Evolutionary conservation across 352 stramenopile genomes (phyloP).

Genomic region (Thraustochytrium sp.): DNA sequence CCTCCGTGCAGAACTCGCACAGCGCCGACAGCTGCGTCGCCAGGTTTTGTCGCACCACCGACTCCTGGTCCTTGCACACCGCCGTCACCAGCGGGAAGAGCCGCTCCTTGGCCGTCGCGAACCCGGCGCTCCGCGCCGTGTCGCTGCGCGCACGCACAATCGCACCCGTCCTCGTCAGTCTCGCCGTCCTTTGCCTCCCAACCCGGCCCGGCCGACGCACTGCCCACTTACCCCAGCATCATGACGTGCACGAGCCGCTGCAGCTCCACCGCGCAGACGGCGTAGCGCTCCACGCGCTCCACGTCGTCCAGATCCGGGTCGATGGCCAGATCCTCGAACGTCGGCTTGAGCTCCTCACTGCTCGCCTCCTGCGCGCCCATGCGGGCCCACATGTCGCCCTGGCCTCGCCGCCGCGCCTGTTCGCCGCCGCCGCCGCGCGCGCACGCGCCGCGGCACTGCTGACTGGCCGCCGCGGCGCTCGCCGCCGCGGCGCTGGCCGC

Average conservation of each 20-base stretch:
- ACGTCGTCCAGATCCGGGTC: slow-evolving; percentile 92
- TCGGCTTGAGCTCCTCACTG: slow-evolving; percentile 56
- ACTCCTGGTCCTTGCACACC: slow-evolving; percentile 72
- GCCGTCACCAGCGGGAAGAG: slow-evolving; percentile 74
- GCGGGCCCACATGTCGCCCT: no score
- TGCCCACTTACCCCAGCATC: no score
- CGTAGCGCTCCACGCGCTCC: slow-evolving; percentile 88
- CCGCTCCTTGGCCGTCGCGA: slow-evolving; percentile 67
- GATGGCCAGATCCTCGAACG: slow-evolving; percentile 97
- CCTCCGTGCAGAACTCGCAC: slow-evolving; percentile 60
- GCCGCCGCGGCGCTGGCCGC: no score
- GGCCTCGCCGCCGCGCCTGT: no score
- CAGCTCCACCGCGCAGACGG: slow-evolving; percentile 87
- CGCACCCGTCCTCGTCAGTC: background rate
- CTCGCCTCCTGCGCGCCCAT: no score
- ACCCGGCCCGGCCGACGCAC: slow-evolving; percentile 70
- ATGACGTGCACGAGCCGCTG: slow-evolving; percentile 94
- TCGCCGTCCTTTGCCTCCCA: slow-evolving; percentile 52
- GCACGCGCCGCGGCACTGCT: no score
- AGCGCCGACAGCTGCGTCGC: slow-evolving; percentile 78
- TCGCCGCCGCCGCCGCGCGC: no score
- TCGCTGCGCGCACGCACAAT: no score
- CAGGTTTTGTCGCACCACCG: slow-evolving; percentile 88
- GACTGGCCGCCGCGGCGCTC: no score
- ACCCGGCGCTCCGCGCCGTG: slow-evolving; percentile 48